Base-by-base conservation (phyloP, 257 asterid species). In the Solanum neorickii region DNA sequence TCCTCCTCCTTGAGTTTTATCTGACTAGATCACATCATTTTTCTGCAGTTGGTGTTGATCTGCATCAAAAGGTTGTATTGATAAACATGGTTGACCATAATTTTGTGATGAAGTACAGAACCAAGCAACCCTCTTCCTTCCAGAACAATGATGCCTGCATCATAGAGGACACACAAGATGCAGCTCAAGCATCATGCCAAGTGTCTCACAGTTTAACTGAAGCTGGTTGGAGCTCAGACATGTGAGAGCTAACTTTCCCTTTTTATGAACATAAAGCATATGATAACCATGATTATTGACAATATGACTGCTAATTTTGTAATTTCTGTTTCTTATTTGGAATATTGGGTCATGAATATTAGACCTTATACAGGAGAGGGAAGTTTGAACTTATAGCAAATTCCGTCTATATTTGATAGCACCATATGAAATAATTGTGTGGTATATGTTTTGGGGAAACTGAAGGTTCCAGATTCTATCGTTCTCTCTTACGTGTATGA, bases 21-120 rank as follows among this genome's bases (percentile, higher is more conserved):
- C 68, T 82, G 70, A 82, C 87, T 87, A n/a, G 87, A 80, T 69
- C 86, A 41, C 56, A 18, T 41, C 62, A 66, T 86, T 78, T 84
- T 91, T 85, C 47, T 90, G 92, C 96, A 97, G 99, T 95, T 89
- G 99, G 99, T 87, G 94, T 97, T 78, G 99, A 97, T 92, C 91
- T 97, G 90, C 97, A 90, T 91, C 94, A 92, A 86, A 97, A 91
- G 93, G 91, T 93, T 87, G 90, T 89, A 39, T 84, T 95, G 88
- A 89, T 93, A 83, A 94, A 94, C 87, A 94, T 92, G 88, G 23
- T 84, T 16, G 91, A 90, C 86, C 84, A 80, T 29, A 88, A 86
- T 60, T 83, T 80, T 87, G 77, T 52, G 89, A 90, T 80, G 49
- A 94, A 84, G 84, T 87, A 84, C 87, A 88, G 86, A 83, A 91